Evolutionary conservation across 106 monocot species (phyloP), one percentile per base, ranked within the genome.

Genomic region (Dioscorea zingiberensis): DNA sequence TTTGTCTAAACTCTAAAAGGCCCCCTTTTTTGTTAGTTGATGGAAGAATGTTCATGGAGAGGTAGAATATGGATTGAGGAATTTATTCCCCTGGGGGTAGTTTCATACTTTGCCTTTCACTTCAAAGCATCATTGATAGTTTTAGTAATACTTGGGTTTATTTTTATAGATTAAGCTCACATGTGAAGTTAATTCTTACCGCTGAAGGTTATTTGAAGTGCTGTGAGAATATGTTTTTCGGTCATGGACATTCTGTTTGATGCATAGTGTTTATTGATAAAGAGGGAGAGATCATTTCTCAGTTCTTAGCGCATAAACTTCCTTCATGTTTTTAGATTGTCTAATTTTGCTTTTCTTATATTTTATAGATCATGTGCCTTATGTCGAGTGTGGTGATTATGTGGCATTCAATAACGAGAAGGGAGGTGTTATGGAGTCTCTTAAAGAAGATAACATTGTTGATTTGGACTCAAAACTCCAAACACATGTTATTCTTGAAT

Each of bases 401-500:
- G 98, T 86, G 30, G 68, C 79, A 38, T 89, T 86, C 65, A 93
- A 93, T 67, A 82, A 84, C 63, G 98, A 93, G 75, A 98, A 82
- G 18, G 98, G 98, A 69, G 98, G 98, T 12, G 89, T 89, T 26
- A 93, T 98, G 59, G 88, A 98, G 64, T 58, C 73, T 44, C 65
- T 98, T 55, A 93, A 89, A 69, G 78, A 77, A 69, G 79, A 89
- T 59, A 70, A 73, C 9, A 70, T 98, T 74, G 72, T 80, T 23
- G 81, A 93, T 74, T 66, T 98, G 64, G 91, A 98, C 61, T 81
- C 86, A 0, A 77, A 72, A 44, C 47, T 88, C 64, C 44, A 79
- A 13, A 74, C 29, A 64, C 59, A 51, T 15, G 59, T 47, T 26
- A 19, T 84, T 65, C 70, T 85, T 4, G 86, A 93, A 30, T 86